Conservation (phyloP, 2,329 filamentous ascomycete genomes). For the Xylariaceae sp. region DNA sequence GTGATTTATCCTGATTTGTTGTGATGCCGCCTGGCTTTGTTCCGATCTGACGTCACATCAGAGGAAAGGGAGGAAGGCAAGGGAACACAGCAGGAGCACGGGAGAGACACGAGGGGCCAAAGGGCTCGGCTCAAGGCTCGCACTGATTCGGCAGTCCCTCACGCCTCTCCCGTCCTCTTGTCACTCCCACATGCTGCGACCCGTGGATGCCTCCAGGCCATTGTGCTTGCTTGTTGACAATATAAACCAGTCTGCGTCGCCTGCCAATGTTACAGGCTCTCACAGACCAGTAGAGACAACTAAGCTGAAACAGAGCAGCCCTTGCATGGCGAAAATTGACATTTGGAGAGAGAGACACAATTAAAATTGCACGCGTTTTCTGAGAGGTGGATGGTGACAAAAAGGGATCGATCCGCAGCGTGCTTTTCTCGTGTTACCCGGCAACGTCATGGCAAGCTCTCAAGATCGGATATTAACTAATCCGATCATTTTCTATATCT, state of each 20-base stretch:
- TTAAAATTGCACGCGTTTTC: background rate
- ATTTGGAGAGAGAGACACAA: background rate
- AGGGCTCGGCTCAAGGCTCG: background rate
- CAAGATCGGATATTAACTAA: background rate
- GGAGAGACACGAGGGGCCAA: background rate
- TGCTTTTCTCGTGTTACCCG: background rate
- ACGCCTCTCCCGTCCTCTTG: background rate
- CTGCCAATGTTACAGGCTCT: background rate
- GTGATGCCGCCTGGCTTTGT: background rate
- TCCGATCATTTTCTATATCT: too few species aligned
- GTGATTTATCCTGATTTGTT: background rate
- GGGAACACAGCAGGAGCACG: background rate
- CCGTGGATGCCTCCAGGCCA: background rate
- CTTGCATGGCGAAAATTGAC: background rate
- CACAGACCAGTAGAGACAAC: background rate
- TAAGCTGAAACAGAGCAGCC: background rate
- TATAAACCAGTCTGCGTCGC: background rate
- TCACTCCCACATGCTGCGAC: background rate
- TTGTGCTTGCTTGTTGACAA: background rate
- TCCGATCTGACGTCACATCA: slow-evolving; percentile 8
- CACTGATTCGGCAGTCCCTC: background rate
- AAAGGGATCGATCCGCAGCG: background rate
- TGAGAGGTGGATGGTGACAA: background rate
- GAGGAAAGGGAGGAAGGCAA: background rate
- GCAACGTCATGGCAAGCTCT: background rate